Conservation (phyloP, 129 eudicot species). For the Ambrosia artemisiifolia region DNA sequence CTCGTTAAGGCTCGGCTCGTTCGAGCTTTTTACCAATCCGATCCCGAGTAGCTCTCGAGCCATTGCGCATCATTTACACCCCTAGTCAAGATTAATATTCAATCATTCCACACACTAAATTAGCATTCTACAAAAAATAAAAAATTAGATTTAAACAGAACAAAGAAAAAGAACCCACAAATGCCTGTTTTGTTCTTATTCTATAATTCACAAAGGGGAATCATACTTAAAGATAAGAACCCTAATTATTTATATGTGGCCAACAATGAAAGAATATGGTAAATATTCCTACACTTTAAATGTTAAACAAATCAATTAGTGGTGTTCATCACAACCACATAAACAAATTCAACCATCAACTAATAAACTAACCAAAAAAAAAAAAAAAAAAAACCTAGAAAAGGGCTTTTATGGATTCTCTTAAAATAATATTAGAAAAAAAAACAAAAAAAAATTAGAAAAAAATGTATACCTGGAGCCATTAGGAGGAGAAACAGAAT, state of each 20-base stretch:
- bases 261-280: neutral
- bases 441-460: constrained; percentile 13
- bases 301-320: neutral
- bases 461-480: constrained; percentile 35
- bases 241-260: neutral
- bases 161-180: neutral
- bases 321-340: neutral
- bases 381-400: neutral
- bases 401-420: neutral
- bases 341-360: constrained; percentile 9
- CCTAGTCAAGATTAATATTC: too few species aligned
- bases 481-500: constrained; percentile 72
- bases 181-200: neutral
- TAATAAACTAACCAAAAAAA: constrained; percentile 3
- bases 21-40: too few species aligned
- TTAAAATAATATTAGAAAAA: neutral
- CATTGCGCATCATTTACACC: too few species aligned
- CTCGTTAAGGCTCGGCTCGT: too few species aligned
- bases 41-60: too few species aligned
- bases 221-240: constrained; percentile 1
- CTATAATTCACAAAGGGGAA: neutral
- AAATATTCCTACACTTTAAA: neutral
- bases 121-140: neutral
- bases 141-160: neutral
- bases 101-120: neutral